Evolutionary conservation across 768 basidiomycete genomes (phyloP).

Genomic region (Suillus brevipes): DNA sequence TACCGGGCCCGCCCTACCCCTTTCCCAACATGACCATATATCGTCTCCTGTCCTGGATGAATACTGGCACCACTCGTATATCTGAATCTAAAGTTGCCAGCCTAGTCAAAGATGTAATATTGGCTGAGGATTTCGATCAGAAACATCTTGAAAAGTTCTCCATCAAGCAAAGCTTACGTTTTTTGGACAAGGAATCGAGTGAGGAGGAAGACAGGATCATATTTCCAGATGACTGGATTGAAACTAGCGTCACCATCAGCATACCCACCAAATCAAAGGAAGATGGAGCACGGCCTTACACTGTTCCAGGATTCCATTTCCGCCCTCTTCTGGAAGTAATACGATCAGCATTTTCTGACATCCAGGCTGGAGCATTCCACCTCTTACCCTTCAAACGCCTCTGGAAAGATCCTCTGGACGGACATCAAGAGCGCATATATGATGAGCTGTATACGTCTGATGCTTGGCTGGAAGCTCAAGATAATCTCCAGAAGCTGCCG

Average conservation of each 20-base stretch:
- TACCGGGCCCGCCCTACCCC: slow-evolving; percentile 4
- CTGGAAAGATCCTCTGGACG: too few species aligned
- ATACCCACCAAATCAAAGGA: not conserved
- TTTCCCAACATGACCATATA: too few species aligned
- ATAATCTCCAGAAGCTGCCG: too few species aligned
- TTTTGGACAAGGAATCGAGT: not conserved
- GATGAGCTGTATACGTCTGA: too few species aligned
- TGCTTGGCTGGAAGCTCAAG: too few species aligned
- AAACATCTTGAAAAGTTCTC: slow-evolving; percentile 8
- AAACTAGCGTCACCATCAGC: slow-evolving; percentile 14
- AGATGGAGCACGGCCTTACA: slow-evolving; percentile 6
- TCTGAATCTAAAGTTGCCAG: slow-evolving; percentile 3
- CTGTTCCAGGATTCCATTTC: slow-evolving; percentile 16
- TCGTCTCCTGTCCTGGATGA: slow-evolving; percentile 24
- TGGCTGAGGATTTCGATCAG: slow-evolving; percentile 8
- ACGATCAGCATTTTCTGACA: too few species aligned
- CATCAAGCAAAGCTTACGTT: not conserved
- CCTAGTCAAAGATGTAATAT: slow-evolving; percentile 11
- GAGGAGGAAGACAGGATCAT: not conserved
- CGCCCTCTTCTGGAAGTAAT: slow-evolving; percentile 20
- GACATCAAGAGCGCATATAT: too few species aligned
- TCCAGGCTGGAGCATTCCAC: too few species aligned
- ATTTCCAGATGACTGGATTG: slow-evolving; percentile 2
- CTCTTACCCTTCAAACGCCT: too few species aligned
- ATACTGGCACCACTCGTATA: slow-evolving; percentile 15